Percentiles rank a stretch among this genome's conserved stretches.
phyloP scores from a whole-genome alignment of 768 basidiomycete species.

The Xerocomus spinulosus region DNA sequence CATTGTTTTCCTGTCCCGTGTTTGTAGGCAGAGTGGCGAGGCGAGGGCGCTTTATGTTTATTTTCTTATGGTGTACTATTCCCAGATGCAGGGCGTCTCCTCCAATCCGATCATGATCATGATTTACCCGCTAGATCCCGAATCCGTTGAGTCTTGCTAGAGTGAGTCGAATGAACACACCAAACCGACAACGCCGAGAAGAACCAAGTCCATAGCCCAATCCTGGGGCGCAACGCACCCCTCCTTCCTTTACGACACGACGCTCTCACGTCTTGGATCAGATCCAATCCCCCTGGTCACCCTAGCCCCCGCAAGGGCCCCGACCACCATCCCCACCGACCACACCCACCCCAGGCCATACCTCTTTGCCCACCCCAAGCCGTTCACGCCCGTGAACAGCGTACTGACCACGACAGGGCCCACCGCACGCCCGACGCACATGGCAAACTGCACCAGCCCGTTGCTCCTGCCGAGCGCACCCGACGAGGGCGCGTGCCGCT shows the following conservation, averaged over 20 bases:
- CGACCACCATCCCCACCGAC: constrained; percentile 12
- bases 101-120: no score
- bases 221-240: no score
- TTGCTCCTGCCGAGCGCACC: constrained; percentile 55
- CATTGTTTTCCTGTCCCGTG: background rate
- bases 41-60: background rate
- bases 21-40: background rate
- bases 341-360: constrained; percentile 12
- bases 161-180: no score
- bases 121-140: no score
- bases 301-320: constrained; percentile 8
- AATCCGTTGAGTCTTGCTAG: no score
- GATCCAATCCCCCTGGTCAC: constrained; percentile 6
- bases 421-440: constrained; percentile 51
- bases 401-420: constrained; percentile 50
- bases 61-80: background rate
- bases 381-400: constrained; percentile 16
- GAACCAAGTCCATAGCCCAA: no score
- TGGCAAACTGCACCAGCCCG: constrained; percentile 53
- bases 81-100: background rate
- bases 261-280: background rate
- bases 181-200: no score
- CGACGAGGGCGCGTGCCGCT: constrained; percentile 43
- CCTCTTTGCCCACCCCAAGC: constrained; percentile 5
- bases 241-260: no score